Evolutionary conservation across 75 land plant genomes (phyloP).

Genomic region (Pinus tabuliformis): DNA sequence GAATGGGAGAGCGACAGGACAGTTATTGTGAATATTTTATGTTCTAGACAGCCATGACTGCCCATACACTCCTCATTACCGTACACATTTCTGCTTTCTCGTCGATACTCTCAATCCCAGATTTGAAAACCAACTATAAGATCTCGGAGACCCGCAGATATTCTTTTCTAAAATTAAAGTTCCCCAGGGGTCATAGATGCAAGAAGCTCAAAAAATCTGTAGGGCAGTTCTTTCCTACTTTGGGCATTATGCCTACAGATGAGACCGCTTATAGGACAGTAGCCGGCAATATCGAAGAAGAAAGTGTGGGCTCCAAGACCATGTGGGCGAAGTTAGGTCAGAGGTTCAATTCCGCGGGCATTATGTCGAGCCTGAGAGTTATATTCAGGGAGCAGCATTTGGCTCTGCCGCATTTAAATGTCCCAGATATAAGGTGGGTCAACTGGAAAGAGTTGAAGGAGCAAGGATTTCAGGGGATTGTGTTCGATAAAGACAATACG

Average conservation of each 20-base stretch:
- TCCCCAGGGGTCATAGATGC: too few species aligned
- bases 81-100: too few species aligned
- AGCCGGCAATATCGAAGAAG: background rate
- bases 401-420: slow-evolving; percentile 65
- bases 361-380: slow-evolving; percentile 34
- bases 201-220: too few species aligned
- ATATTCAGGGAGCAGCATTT: slow-evolving; percentile 38
- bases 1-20: too few species aligned
- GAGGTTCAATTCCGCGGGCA: slow-evolving; percentile 69
- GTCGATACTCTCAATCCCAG: too few species aligned
- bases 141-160: too few species aligned
- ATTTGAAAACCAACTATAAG: too few species aligned
- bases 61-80: too few species aligned
- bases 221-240: too few species aligned
- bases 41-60: too few species aligned
- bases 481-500: slow-evolving; percentile 98
- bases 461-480: slow-evolving; percentile 80
- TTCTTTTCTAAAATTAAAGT: too few species aligned
- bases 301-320: background rate
- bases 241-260: background rate
- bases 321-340: slow-evolving; percentile 53
- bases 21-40: too few species aligned
- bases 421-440: slow-evolving; percentile 74
- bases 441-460: slow-evolving; percentile 73
- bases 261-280: background rate